phyloP scores from a whole-genome alignment of 83 land plant species.

The Picea abies region DNA sequence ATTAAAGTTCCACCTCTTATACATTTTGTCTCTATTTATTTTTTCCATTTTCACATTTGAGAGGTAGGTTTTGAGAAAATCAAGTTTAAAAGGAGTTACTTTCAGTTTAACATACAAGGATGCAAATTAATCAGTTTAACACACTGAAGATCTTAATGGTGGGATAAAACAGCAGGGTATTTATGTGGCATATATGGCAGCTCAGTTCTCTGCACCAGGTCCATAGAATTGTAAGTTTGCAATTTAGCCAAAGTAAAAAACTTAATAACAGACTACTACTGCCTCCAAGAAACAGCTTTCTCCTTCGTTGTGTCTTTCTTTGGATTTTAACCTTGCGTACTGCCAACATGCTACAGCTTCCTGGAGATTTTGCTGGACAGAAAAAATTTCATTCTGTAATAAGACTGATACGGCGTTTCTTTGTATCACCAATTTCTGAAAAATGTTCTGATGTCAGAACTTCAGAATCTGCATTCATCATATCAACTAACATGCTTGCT shows the following conservation, averaged over 20 bases:
- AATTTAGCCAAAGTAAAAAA: background rate
- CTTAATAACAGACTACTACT: background rate
- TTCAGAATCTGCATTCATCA: background rate
- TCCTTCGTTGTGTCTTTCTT: background rate
- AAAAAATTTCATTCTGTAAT: background rate
- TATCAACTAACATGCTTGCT: slow-evolving; percentile 1
- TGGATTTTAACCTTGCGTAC: background rate
- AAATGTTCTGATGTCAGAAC: slow-evolving; percentile 5
- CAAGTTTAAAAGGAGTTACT: background rate
- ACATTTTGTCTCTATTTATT: slow-evolving; percentile 5
- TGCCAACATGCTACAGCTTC: background rate
- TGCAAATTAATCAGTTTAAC: background rate
- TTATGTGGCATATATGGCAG: background rate
- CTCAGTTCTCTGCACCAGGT: background rate
- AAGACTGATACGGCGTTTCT: slow-evolving; percentile 5
- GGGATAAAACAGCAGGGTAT: slow-evolving; percentile 1
- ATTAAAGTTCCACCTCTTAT: background rate
- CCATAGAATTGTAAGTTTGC: background rate
- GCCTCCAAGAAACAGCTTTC: background rate
- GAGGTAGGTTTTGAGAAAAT: background rate
- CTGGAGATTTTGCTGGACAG: background rate
- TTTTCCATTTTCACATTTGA: background rate
- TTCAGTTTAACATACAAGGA: background rate
- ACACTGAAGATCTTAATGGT: background rate
- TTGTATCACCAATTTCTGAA: slow-evolving; percentile 5